Evolutionary conservation across 192 early-diverging fungal species (phyloP).

Genomic region (Backusella westeae): DNA sequence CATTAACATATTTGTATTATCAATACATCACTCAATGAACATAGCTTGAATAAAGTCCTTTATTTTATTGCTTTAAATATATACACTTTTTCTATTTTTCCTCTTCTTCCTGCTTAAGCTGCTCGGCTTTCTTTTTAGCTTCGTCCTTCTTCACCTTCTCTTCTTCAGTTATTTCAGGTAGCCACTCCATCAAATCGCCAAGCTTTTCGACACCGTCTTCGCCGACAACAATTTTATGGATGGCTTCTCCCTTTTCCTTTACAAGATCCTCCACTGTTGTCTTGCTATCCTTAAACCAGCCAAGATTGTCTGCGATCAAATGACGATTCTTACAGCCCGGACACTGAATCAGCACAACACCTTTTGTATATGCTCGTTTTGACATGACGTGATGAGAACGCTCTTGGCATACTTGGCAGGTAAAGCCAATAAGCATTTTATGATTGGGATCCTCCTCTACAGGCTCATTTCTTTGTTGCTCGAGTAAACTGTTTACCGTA

Average conservation of each 20-base stretch:
- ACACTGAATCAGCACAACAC: conserved; percentile 94
- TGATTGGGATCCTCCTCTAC: conserved; percentile 42
- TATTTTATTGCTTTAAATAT: neutral
- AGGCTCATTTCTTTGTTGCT: neutral
- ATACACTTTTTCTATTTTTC: neutral
- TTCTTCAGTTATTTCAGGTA: conserved; percentile 47
- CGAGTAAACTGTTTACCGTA: neutral
- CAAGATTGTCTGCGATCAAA: conserved; percentile 96
- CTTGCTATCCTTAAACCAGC: conserved; percentile 81
- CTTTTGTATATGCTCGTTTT: conserved; percentile 82
- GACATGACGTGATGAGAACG: conserved; percentile 91
- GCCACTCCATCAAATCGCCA: conserved; percentile 50
- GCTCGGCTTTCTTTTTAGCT: conserved; percentile 9
- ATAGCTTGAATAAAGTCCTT: neutral
- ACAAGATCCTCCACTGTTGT: conserved; percentile 84
- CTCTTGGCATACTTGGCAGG: conserved; percentile 89
- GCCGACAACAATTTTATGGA: conserved; percentile 50
- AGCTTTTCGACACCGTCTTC: conserved; percentile 34
- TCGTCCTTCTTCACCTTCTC: conserved; percentile 40
- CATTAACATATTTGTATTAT: conserved; percentile 89
- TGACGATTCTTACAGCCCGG: conserved; percentile 88
- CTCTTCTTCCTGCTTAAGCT: neutral
- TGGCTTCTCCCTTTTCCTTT: conserved; percentile 68
- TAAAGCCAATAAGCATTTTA: conserved; percentile 84
- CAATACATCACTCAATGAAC: neutral